Conservation (phyloP, 805 yeast species). For the Pichia deserticola region DNA sequence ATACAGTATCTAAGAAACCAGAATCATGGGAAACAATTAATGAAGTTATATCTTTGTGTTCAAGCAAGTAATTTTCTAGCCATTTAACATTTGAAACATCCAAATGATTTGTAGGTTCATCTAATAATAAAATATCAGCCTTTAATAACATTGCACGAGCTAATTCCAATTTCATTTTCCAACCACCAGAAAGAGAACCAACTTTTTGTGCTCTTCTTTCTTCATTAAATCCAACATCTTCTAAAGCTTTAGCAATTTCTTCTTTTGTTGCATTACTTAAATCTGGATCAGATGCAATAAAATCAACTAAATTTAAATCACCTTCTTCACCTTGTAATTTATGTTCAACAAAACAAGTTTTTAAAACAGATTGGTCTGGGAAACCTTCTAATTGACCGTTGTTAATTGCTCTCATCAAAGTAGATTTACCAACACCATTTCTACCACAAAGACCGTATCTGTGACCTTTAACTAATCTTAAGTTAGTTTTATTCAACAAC, state of each 20-base stretch:
- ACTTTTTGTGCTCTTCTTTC: conserved; percentile 86
- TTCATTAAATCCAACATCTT: conserved; percentile 84
- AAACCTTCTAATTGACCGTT: conserved; percentile 96
- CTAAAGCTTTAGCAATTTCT: conserved; percentile 70
- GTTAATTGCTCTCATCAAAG: conserved; percentile 93
- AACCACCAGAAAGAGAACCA: conserved; percentile 95
- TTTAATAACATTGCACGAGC: conserved; percentile 99
- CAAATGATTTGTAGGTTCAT: conserved; percentile 98
- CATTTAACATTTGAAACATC: conserved; percentile 91
- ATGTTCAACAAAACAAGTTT: conserved; percentile 96
- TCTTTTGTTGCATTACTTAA: conserved; percentile 53
- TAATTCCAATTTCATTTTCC: conserved; percentile 97
- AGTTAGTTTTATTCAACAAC: conserved; percentile 86
- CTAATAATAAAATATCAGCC: conserved; percentile 89
- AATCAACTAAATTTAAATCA: conserved; percentile 77
- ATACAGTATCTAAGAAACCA: conserved; percentile 89
- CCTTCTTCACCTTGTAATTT: conserved; percentile 93
- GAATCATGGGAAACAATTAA: conserved; percentile 97
- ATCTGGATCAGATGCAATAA: conserved; percentile 86
- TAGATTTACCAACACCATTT: conserved; percentile 98
- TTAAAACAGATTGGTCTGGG: conserved; percentile 79
- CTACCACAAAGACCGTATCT: conserved; percentile 97
- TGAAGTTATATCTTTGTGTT: conserved; percentile 83
- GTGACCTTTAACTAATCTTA: conserved; percentile 87
- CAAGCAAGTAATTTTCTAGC: conserved; percentile 81